Conservation (phyloP, 306 rosid species). For the Macrotyloma uniflorum region DNA sequence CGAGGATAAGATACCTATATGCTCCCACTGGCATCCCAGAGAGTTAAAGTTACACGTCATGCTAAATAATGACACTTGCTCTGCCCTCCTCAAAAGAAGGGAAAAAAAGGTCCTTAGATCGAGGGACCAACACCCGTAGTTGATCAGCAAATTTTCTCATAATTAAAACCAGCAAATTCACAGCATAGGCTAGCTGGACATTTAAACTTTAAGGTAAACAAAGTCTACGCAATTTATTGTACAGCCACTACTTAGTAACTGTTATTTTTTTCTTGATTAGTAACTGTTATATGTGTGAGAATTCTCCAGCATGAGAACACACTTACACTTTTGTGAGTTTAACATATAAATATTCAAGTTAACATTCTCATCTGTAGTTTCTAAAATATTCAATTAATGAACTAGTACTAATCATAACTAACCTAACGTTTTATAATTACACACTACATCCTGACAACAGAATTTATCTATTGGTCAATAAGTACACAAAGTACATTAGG, state of each 20-base stretch:
- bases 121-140: conserved; percentile 22
- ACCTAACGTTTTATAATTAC: not conserved
- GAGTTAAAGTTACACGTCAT: conserved; percentile 21
- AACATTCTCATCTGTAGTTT: conserved; percentile 24
- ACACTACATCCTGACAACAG: not conserved
- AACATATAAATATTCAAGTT: not conserved
- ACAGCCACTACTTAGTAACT: not conserved
- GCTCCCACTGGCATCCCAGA: conserved; percentile 17
- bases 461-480: conserved; percentile 16
- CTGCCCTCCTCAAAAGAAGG: conserved; percentile 14
- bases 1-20: conserved; percentile 6
- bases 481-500: not conserved
- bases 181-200: not conserved
- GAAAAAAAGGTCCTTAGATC: not conserved
- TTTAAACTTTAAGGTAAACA: not conserved
- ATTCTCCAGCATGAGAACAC: not conserved
- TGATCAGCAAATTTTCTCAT: not conserved
- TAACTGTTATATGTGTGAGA: not conserved
- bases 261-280: not conserved
- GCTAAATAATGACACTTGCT: conserved; percentile 9
- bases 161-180: not conserved
- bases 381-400: conserved; percentile 12
- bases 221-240: not conserved
- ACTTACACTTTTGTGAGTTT: not conserved
- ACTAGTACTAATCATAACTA: conserved; percentile 2